phyloP scores from a whole-genome alignment of 2,329 filamentous ascomycete genomes.

The Talaromyces sp. region DNA sequence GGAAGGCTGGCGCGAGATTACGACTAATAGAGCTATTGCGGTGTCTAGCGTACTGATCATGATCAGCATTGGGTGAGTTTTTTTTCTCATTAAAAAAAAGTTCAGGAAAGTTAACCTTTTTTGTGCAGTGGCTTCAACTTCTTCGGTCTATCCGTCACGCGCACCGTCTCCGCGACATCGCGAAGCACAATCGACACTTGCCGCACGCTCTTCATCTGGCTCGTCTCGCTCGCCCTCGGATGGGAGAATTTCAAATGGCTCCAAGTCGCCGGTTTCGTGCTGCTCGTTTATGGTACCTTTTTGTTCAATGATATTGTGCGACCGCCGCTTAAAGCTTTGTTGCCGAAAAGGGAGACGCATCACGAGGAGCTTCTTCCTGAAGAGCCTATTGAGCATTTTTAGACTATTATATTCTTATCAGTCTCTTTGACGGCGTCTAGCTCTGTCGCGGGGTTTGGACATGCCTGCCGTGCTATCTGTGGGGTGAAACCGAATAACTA shows the following conservation, averaged over 20 bases:
- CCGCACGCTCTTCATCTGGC: constrained; percentile 93
- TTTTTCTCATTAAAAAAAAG: too few relatives aligned
- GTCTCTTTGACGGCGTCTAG: too few relatives aligned
- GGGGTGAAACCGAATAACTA: too few relatives aligned
- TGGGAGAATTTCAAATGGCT: constrained; percentile 99
- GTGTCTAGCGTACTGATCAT: constrained; percentile 85
- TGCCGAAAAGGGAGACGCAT: constrained; percentile 46
- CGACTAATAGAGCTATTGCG: constrained; percentile 64
- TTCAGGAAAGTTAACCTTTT: neutral
- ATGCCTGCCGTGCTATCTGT: too few relatives aligned
- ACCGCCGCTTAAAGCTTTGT: constrained; percentile 67
- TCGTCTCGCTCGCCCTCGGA: constrained; percentile 84
- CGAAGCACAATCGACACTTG: constrained; percentile 96
- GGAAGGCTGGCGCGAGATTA: constrained; percentile 80
- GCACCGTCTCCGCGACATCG: constrained; percentile 83
- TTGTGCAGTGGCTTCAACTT: constrained; percentile 90
- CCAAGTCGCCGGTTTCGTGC: constrained; percentile 79
- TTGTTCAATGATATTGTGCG: constrained; percentile 91
- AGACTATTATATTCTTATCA: constrained; percentile 6
- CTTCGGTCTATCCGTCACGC: constrained; percentile 91
- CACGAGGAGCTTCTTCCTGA: constrained; percentile 64
- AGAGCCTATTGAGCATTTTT: constrained; percentile 73
- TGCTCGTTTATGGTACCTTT: constrained; percentile 95
- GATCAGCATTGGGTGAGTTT: constrained; percentile 86
- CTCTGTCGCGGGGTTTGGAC: neutral